A percentile compares a stretch with the other conserved stretches of the same genome.
phyloP scores from a whole-genome alignment of 2,329 filamentous ascomycete species.

The Corniculantispora saksenae region DNA sequence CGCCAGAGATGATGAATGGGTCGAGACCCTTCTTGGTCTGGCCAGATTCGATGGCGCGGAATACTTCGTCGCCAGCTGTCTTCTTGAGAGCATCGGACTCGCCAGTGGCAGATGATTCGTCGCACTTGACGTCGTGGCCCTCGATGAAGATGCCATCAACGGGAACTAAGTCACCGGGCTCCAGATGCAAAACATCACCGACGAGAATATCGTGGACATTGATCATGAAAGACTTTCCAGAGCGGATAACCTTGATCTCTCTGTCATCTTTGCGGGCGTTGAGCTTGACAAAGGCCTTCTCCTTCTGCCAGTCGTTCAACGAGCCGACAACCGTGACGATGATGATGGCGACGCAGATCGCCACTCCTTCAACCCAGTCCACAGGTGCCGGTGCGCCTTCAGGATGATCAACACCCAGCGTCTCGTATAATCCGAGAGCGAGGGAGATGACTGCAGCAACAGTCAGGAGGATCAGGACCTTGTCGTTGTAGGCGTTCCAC shows the following conservation, averaged over 20 bases:
- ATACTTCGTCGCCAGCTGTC: slow-evolving; percentile 59
- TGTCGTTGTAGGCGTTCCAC: slow-evolving; percentile 74
- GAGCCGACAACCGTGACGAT: slow-evolving; percentile 66
- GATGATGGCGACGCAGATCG: slow-evolving; percentile 64
- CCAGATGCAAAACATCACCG: slow-evolving; percentile 69
- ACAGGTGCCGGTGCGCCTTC: slow-evolving; percentile 41
- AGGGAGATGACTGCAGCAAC: slow-evolving; percentile 69
- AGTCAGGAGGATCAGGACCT: slow-evolving; percentile 69
- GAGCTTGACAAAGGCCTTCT: slow-evolving; percentile 64
- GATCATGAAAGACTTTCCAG: slow-evolving; percentile 63
- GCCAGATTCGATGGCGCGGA: slow-evolving; percentile 51
- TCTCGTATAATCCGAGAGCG: slow-evolving; percentile 69
- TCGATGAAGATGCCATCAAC: slow-evolving; percentile 70
- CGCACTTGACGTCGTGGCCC: slow-evolving; percentile 57
- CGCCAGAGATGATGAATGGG: slow-evolving; percentile 63
- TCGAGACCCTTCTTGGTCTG: slow-evolving; percentile 54
- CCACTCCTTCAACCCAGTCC: slow-evolving; percentile 69
- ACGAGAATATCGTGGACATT: slow-evolving; percentile 68
- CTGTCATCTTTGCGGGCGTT: slow-evolving; percentile 65
- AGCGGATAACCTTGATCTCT: slow-evolving; percentile 66
- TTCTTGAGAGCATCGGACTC: slow-evolving; percentile 75
- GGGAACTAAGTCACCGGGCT: slow-evolving; percentile 69
- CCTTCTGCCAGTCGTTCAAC: slow-evolving; percentile 68
- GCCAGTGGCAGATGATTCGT: slow-evolving; percentile 73
- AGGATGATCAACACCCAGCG: slow-evolving; percentile 43